phyloP scores from a whole-genome alignment of 78 protist genomes.

The Dictyostelium brefeldianum region DNA sequence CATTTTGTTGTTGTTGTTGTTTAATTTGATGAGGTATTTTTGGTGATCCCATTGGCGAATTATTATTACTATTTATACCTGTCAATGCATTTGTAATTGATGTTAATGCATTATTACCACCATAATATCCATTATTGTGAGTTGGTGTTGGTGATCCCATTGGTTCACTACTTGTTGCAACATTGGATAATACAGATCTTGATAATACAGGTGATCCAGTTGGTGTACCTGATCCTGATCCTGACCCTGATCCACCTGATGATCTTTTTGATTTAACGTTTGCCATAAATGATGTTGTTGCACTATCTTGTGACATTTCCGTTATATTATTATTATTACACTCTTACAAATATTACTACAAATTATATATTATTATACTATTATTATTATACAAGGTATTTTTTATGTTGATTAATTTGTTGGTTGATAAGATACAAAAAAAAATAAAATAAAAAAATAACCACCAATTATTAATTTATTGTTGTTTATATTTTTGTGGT shows the following conservation, averaged over 20 bases:
- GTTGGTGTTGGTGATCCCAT: background rate
- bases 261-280: background rate
- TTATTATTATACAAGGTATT: background rate
- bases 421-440: background rate
- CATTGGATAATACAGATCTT: background rate
- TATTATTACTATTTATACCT: background rate
- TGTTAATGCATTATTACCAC: constrained; percentile 19
- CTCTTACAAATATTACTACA: background rate
- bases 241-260: constrained; percentile 6
- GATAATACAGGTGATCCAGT: constrained; percentile 15
- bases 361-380: background rate
- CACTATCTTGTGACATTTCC: background rate
- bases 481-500: background rate
- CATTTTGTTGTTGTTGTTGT: no score
- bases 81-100: constrained; percentile 8
- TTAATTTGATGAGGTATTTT: constrained; percentile 12
- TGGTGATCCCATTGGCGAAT: constrained; percentile 10
- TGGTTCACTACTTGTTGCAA: background rate
- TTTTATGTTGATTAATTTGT: background rate
- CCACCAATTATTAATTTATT: background rate
- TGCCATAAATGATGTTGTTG: background rate
- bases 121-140: background rate
- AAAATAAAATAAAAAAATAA: background rate
- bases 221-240: background rate
- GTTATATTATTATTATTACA: background rate